Conservation (phyloP, 2,329 filamentous ascomycete species). For the Lachnellula suecica region DNA sequence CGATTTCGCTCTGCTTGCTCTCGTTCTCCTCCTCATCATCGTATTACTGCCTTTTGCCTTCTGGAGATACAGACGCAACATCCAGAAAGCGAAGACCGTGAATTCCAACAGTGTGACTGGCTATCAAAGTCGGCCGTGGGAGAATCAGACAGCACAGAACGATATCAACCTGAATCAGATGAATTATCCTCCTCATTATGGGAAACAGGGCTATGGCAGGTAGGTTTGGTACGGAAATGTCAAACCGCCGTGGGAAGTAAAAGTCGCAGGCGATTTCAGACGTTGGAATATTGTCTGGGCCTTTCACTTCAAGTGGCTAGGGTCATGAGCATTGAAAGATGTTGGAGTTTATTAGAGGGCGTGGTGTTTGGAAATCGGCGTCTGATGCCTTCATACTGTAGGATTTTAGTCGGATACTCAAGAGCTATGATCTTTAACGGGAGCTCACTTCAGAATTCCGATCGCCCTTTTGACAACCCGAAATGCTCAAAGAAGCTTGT, state of each 20-base stretch:
- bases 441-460: too few relatives aligned
- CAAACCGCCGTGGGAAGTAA: too few relatives aligned
- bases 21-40: slow-evolving; percentile 43
- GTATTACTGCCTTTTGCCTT: slow-evolving; percentile 29
- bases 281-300: too few relatives aligned
- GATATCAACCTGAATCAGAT: slow-evolving; percentile 1
- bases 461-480: too few relatives aligned
- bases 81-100: slow-evolving; percentile 4
- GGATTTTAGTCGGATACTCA: background rate
- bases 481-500: too few relatives aligned
- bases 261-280: too few relatives aligned
- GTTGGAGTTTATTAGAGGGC: background rate
- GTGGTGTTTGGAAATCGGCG: background rate
- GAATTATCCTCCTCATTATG: background rate
- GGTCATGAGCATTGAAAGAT: background rate
- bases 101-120: slow-evolving; percentile 1
- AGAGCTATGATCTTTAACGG: background rate
- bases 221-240: background rate
- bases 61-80: slow-evolving; percentile 9
- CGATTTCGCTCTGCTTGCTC: slow-evolving; percentile 46
- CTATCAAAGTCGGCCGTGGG: slow-evolving; percentile 9
- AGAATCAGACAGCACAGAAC: background rate
- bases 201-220: background rate
- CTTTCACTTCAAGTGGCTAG: too few relatives aligned
- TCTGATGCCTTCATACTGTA: background rate